phyloP scores from a whole-genome alignment of 106 monocot genomes.

The Chionographis japonica region DNA sequence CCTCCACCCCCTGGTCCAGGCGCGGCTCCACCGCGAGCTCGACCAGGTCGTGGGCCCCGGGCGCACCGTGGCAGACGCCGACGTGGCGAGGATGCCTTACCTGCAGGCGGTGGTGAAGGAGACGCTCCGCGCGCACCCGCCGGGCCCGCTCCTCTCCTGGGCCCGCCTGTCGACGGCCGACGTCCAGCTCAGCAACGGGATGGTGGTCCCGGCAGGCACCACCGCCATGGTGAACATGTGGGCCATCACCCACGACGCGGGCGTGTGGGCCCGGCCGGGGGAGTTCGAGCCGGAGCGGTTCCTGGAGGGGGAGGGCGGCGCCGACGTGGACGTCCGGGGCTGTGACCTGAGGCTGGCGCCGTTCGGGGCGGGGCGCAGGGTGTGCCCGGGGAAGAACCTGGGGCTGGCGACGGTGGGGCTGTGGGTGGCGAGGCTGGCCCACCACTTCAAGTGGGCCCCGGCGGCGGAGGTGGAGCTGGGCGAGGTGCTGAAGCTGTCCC shows the following conservation, averaged over 20 bases:
- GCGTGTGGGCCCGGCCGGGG: neutral
- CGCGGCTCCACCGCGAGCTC: neutral
- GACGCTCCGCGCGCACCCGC: neutral
- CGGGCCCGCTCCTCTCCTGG: conserved; percentile 4
- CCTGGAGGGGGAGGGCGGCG: neutral
- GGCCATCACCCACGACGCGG: conserved; percentile 4
- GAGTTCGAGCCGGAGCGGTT: conserved; percentile 10
- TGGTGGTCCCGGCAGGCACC: neutral
- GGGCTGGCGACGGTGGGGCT: neutral
- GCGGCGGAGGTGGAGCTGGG: neutral
- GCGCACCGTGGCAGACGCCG: neutral
- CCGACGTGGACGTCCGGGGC: neutral
- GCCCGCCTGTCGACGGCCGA: neutral
- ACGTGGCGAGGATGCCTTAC: neutral
- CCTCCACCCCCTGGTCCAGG: neutral
- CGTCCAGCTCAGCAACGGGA: neutral
- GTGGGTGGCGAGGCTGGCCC: conserved; percentile 6
- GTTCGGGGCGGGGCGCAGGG: conserved; percentile 1
- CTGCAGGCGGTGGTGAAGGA: conserved; percentile 1
- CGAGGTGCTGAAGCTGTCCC: too few species aligned
- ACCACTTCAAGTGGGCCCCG: conserved; percentile 1
- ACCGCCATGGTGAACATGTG: conserved; percentile 11
- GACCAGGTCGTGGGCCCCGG: neutral
- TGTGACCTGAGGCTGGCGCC: conserved; percentile 9
- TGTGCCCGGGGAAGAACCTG: conserved; percentile 7